phyloP scores from a whole-genome alignment of 768 basidiomycete genomes.

The Suillus plorans region DNA sequence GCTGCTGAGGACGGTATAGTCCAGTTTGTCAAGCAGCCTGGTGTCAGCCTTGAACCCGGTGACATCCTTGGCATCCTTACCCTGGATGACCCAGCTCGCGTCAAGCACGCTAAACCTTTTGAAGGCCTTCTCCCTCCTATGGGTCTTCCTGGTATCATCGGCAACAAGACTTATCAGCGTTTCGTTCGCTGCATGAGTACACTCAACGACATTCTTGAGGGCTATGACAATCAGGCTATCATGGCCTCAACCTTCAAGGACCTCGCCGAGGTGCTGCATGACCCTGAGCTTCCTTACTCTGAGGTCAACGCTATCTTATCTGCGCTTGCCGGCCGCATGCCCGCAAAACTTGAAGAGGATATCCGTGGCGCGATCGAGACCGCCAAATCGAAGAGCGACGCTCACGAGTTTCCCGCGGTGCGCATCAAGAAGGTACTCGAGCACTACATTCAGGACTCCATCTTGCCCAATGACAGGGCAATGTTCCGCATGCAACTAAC shows the following conservation, averaged over 20 bases:
- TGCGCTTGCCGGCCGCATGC: conserved; percentile 89
- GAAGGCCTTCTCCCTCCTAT: conserved; percentile 89
- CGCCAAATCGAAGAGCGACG: conserved; percentile 70
- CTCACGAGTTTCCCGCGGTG: conserved; percentile 85
- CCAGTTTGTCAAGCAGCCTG: conserved; percentile 97
- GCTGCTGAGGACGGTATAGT: conserved; percentile 92
- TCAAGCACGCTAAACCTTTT: conserved; percentile 98
- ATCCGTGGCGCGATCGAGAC: conserved; percentile 77
- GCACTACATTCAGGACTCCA: conserved; percentile 75
- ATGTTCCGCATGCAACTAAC: conserved; percentile 76
- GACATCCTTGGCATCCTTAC: conserved; percentile 97
- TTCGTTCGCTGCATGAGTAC: conserved; percentile 70
- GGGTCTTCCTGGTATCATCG: conserved; percentile 83
- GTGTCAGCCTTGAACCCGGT: conserved; percentile 93
- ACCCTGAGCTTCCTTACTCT: conserved; percentile 86
- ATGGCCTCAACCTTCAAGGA: conserved; percentile 88
- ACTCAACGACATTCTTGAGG: conserved; percentile 90
- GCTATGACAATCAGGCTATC: conserved; percentile 93
- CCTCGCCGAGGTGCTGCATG: conserved; percentile 76
- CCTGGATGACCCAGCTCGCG: conserved; percentile 92
- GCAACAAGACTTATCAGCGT: conserved; percentile 88
- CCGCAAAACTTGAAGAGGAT: conserved; percentile 84
- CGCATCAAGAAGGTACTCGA: conserved; percentile 87
- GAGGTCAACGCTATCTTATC: conserved; percentile 83
- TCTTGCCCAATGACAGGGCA: conserved; percentile 76